A percentile compares a stretch with the other conserved stretches of the same genome.
phyloP scores from a whole-genome alignment of 305 asterid genomes.

The Coffea humblotiana region DNA sequence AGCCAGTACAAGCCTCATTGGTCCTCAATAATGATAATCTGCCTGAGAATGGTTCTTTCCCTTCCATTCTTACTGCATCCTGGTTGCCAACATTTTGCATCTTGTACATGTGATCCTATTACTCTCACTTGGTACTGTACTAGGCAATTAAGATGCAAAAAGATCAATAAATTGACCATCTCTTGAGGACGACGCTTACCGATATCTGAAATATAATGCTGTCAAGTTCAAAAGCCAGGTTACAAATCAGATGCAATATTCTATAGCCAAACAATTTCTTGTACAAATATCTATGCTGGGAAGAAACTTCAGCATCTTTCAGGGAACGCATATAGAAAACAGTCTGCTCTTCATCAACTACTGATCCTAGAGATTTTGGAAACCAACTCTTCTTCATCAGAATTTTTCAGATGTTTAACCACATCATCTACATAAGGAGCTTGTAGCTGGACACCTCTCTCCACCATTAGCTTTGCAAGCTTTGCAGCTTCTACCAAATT shows the following conservation, averaged over 20 bases:
- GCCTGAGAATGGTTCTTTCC: not conserved
- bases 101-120: not conserved
- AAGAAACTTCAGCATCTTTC: too few species aligned
- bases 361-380: slow-evolving; percentile 25
- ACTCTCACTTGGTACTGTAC: not conserved
- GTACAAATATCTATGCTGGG: not conserved
- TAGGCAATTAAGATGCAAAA: not conserved
- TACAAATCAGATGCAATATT: not conserved
- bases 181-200: not conserved
- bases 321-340: too few species aligned
- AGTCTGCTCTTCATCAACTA: slow-evolving; percentile 17
- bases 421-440: slow-evolving; percentile 32
- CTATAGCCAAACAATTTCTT: not conserved
- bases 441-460: slow-evolving; percentile 36
- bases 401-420: slow-evolving; percentile 31
- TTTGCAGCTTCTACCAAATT: slow-evolving; percentile 44
- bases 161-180: not conserved
- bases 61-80: not conserved
- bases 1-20: not conserved
- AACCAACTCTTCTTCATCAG: slow-evolving; percentile 47
- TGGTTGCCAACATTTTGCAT: not conserved
- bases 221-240: slow-evolving; percentile 2
- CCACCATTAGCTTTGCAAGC: slow-evolving; percentile 44
- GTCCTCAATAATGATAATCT: not conserved
- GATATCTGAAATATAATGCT: not conserved